Base-by-base conservation (phyloP, 306 rosid species). In the Dryas alaskensis region DNA sequence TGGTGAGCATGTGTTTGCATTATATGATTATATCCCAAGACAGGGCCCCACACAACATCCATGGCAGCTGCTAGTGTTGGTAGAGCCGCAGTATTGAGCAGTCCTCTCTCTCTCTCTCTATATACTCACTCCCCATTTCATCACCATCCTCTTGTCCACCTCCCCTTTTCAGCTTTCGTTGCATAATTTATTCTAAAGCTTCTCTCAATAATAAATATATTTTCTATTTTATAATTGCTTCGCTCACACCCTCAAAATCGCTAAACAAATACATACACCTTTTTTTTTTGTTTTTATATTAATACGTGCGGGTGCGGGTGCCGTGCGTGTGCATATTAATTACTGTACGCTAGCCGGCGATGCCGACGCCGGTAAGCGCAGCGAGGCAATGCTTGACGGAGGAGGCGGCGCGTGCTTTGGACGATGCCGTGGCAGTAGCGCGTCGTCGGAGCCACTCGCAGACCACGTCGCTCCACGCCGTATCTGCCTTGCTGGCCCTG, bases 291-390 rank as follows among this genome's bases (percentile, higher is more conserved):
- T 27, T 2, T 27, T 27, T 27, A 27, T 27, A 27, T 27, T 27
- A 27, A 27, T 27, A 27, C 31, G 31, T 27, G 31, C 31, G 31
- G 31, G 2, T 27, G 31, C 31, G 2, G 31, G 2, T 27, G 31
- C 31, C 31, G 31, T 8, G 14, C 4, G 49, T 40, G 27, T 0
- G 14, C 0, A 16, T 42, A 16, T 22, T 40, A 12, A 31, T 8
- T 1, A n/a, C 14, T 4, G 73, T 76, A 85, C 84, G 97, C 86
- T 84, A 58, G 81, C 96, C 96, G 96, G 97, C 93, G 93, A 95
- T 95, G 99, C 99, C 96, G 70, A 92, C 97, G 97, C 93, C 97
- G 97, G 96, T 95, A 9, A 87, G 89, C 82, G 74, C 83, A 43
- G 99, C 98, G 71, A 86, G 93, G 92, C 96, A 95, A 88, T 92